These are phyloP conservation scores for Cymodocea nodosa DNA, from an alignment of 116 monocot genomes.

Conservation along the genomic window DNA sequence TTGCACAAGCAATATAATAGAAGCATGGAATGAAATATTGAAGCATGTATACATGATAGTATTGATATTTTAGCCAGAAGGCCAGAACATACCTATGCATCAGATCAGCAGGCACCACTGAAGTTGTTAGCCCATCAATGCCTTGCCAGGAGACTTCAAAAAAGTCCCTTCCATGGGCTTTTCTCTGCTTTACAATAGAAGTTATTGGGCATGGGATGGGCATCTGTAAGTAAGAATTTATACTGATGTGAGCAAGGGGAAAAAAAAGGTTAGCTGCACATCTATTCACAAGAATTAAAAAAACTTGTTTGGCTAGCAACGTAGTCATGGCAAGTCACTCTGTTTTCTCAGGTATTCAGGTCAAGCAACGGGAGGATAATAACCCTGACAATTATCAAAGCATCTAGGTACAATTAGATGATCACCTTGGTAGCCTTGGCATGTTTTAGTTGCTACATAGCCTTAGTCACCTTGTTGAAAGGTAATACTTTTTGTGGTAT, in stretches of 20 bases:
- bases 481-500: no score
- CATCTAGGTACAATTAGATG: no score
- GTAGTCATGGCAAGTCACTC: no score
- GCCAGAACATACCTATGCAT: slow-evolving; percentile 33
- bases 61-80: neutral
- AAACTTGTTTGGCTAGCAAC: no score
- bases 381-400: no score
- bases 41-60: neutral
- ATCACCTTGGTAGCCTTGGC: no score
- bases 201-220: slow-evolving; percentile 60
- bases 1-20: neutral
- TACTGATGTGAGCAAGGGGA: neutral
- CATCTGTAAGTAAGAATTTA: slow-evolving; percentile 25
- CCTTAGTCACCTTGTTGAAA: no score
- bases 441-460: no score
- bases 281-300: neutral
- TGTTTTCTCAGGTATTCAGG: no score
- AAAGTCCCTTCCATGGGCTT: slow-evolving; percentile 44
- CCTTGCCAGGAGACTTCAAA: slow-evolving; percentile 78
- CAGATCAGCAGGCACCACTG: slow-evolving; percentile 53
- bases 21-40: neutral
- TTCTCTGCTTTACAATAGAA: slow-evolving; percentile 60
- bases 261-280: neutral
- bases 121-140: slow-evolving; percentile 36
- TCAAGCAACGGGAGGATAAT: no score